Base-by-base conservation (phyloP, 257 asterid genomes). In the Solanum virginianum region DNA sequence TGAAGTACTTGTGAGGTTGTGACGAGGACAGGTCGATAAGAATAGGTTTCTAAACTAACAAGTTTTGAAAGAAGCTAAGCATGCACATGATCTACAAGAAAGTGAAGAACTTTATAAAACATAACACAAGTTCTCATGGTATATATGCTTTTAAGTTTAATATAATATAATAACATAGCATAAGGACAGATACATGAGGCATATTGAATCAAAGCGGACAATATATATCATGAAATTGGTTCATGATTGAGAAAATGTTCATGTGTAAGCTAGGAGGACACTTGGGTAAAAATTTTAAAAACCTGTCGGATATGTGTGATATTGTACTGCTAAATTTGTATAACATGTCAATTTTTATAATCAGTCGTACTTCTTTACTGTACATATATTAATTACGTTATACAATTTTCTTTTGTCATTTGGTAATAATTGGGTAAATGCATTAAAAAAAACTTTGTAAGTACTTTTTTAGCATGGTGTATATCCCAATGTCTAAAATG, bases 401-500 rank as follows among this genome's bases (percentile, higher is more conserved):
- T 47, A 24, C 60, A 22, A 45, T 72, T 72, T 72, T 4, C 17
- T 54, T 72, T 72, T 47, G 17, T 13, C 81, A 74, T 47, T 47
- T 75, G 60, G 60, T 75, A 24, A 49, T 49, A 82, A 79, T 81
- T 8, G 60, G 80, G 47, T 45, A 66, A 87, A 83, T 63, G 87
- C 82, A 60, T 29, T 74, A 56, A 39, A 66, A 68, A 75, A 89
- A 83, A 29, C 24, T 51, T 57, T 66, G 88, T 4, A 4, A 36
- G 15, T 60, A 87, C 85, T 86, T 22, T 49, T 62, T 9, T 57
- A 82, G 87, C 90, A 89, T 86, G 88, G 43, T 87, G 83, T 87
- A 85, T 72, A 83, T 56, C 62, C 77, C 86, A 85, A 66, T 63
- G 32, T 84, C 86, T 75, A 80, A 65, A 79, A 75, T 86, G 85